Percentiles rank a stretch among this genome's conserved stretches.
Evolutionary conservation across 108 stramenopile species (phyloP).

Genomic region (Pseudonitzschia delicatissima): DNA sequence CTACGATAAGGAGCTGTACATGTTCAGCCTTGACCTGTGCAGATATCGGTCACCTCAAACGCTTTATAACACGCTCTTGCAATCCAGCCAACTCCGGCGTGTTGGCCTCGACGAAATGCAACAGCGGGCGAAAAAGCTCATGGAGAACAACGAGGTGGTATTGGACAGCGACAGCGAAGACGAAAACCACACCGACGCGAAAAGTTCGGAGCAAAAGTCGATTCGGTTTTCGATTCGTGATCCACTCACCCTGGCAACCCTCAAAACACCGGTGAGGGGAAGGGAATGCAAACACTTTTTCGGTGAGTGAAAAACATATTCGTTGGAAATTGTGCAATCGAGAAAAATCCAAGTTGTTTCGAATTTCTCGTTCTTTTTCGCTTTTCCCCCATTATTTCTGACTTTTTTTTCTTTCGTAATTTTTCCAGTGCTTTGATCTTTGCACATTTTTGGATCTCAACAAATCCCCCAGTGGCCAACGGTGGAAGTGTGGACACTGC

Average conservation of each 20-base stretch:
- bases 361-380: neutral
- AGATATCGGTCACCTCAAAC: conserved; percentile 40
- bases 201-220: conserved; percentile 8
- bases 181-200: neutral
- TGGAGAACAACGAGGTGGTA: conserved; percentile 26
- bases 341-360: too few relatives aligned
- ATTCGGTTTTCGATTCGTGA: conserved; percentile 56
- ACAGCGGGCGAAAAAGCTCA: conserved; percentile 33
- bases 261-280: conserved; percentile 63
- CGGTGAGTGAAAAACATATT: too few relatives aligned
- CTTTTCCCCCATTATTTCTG: neutral
- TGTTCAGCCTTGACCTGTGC: conserved; percentile 49
- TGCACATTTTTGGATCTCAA: conserved; percentile 51
- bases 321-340: too few relatives aligned
- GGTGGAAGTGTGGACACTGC: conserved; percentile 70
- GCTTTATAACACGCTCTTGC: conserved; percentile 21
- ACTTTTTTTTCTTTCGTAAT: neutral
- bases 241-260: conserved; percentile 38
- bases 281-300: conserved; percentile 46
- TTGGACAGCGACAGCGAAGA: conserved; percentile 42
- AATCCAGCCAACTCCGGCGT: neutral
- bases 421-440: conserved; percentile 65
- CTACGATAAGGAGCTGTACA: conserved; percentile 53
- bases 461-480: conserved; percentile 45
- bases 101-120: conserved; percentile 4